Conservation (phyloP, 2,329 filamentous ascomycete genomes). For the Paracoccidioides brasiliensis region DNA sequence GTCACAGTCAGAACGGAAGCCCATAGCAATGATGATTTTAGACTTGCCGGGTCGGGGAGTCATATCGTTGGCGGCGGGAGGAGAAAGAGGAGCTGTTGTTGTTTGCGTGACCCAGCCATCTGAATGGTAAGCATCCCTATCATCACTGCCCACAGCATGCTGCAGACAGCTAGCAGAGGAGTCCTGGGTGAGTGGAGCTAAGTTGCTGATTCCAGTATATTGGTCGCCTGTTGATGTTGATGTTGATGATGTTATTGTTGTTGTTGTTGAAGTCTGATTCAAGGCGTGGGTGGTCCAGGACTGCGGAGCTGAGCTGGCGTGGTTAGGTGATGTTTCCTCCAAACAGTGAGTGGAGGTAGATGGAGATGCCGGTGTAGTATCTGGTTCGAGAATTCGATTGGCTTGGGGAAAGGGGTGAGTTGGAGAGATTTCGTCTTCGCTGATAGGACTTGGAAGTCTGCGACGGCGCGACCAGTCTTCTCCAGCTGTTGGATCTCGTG, state of each 20-base stretch:
- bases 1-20: slow-evolving; percentile 63
- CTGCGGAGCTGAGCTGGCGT: neutral
- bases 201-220: neutral
- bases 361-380: neutral
- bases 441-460: slow-evolving; percentile 29
- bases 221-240: too few relatives aligned
- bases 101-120: too few relatives aligned
- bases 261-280: neutral
- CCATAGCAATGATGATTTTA: slow-evolving; percentile 63
- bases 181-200: neutral
- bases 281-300: neutral
- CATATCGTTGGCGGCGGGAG: neutral
- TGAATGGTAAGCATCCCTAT: too few relatives aligned
- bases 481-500: neutral
- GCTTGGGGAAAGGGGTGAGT: neutral
- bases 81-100: neutral
- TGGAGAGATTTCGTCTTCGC: slow-evolving; percentile 20
- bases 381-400: neutral
- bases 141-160: too few relatives aligned
- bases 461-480: slow-evolving; percentile 11
- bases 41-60: slow-evolving; percentile 8
- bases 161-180: too few relatives aligned
- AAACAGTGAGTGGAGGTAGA: neutral
- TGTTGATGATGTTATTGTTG: too few relatives aligned
- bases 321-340: neutral